Conservation (phyloP, 2,329 filamentous ascomycete genomes). For the Penicillium digitatum region DNA sequence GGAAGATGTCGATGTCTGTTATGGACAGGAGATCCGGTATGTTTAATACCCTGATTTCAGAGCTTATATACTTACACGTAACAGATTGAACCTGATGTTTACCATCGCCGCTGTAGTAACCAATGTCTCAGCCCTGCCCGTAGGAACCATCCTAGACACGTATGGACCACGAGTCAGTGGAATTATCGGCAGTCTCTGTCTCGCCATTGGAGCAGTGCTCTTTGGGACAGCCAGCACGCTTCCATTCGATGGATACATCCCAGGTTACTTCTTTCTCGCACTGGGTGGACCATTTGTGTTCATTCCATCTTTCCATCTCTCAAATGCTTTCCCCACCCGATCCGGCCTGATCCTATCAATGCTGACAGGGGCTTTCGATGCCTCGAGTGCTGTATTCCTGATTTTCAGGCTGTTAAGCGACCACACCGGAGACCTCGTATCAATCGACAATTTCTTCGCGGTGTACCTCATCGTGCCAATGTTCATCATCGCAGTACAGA, state of each 20-base stretch:
- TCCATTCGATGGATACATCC: slow-evolving; percentile 69
- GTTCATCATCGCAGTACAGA: slow-evolving; percentile 62
- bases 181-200: slow-evolving; percentile 64
- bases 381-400: slow-evolving; percentile 73
- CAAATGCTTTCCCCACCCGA: slow-evolving; percentile 73
- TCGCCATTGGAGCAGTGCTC: slow-evolving; percentile 65
- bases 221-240: slow-evolving; percentile 65
- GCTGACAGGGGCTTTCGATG: slow-evolving; percentile 77
- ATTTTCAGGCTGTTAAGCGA: slow-evolving; percentile 69
- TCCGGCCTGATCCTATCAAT: slow-evolving; percentile 76
- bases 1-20: slow-evolving; percentile 50
- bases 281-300: slow-evolving; percentile 78
- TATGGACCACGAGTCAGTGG: slow-evolving; percentile 76
- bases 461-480: slow-evolving; percentile 66
- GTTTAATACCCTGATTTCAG: not conserved
- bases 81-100: slow-evolving; percentile 79
- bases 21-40: slow-evolving; percentile 53
- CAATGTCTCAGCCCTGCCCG: slow-evolving; percentile 78
- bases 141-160: slow-evolving; percentile 78
- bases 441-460: slow-evolving; percentile 66
- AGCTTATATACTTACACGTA: slow-evolving; percentile 1
- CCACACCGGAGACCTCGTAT: slow-evolving; percentile 54
- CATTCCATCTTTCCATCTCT: slow-evolving; percentile 78
- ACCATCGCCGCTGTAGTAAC: slow-evolving; percentile 82
- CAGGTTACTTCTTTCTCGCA: slow-evolving; percentile 71